Conservation (phyloP, 768 basidiomycete species). For the Hortiboletus campestris region DNA sequence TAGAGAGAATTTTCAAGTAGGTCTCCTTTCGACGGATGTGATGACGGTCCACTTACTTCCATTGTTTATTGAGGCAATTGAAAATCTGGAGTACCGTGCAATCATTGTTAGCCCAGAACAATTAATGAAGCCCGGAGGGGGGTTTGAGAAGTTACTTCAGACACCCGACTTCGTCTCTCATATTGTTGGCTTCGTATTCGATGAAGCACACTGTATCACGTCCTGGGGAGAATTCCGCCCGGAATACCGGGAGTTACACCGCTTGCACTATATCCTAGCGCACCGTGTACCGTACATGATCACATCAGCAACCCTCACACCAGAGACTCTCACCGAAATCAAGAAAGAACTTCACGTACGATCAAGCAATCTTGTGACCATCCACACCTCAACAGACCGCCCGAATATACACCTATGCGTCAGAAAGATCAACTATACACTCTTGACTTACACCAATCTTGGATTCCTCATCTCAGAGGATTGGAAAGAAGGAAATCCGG, state of each 20-base stretch:
- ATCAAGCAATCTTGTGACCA: background rate
- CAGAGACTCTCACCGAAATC: no score
- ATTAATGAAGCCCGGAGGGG: background rate
- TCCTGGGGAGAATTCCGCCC: background rate
- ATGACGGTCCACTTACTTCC: no score
- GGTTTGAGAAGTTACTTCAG: background rate
- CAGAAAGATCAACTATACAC: no score
- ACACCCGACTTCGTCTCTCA: background rate
- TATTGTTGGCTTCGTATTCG: background rate
- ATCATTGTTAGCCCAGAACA: background rate
- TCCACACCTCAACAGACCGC: background rate
- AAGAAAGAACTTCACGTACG: no score
- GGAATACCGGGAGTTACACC: background rate
- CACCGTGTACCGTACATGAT: background rate
- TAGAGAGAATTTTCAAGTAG: background rate
- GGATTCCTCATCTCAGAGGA: no score
- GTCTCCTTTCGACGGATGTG: no score
- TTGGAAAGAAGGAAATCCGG: no score
- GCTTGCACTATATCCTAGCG: background rate
- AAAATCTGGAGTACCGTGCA: no score
- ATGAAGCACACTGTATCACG: background rate
- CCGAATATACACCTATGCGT: background rate
- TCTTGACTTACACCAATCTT: no score
- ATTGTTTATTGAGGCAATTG: no score
- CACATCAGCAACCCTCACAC: background rate